Percentiles rank a stretch among this genome's conserved stretches.
Evolutionary conservation across 1,284 basidiomycete genomes (phyloP).

Genomic region (Trichosporon sp.): DNA sequence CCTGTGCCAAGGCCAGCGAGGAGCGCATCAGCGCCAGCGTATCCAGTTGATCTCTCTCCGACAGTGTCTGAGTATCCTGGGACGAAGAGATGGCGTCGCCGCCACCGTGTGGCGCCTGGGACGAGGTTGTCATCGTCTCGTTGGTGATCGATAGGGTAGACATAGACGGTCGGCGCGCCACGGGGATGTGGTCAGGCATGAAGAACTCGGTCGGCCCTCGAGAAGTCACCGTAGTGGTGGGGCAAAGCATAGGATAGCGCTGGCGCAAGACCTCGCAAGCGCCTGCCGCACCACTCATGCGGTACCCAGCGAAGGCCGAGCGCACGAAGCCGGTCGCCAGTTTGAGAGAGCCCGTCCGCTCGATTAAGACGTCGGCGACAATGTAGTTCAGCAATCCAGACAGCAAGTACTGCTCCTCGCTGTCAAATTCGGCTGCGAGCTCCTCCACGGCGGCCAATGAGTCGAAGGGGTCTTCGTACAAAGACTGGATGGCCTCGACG

Average conservation of each 20-base stretch:
- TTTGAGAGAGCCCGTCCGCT: constrained; percentile 11
- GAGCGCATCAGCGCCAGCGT: constrained; percentile 31
- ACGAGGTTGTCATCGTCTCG: constrained; percentile 9
- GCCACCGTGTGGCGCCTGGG: background rate
- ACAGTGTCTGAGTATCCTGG: constrained; percentile 2
- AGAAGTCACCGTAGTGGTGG: background rate
- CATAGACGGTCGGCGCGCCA: background rate
- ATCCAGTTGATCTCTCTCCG: constrained; percentile 12
- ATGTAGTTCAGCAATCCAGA: constrained; percentile 23
- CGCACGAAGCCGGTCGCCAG: constrained; percentile 20
- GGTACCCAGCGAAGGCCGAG: constrained; percentile 14
- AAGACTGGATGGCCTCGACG: constrained; percentile 2
- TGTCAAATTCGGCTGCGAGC: constrained; percentile 15
- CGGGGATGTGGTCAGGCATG: background rate
- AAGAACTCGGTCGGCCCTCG: constrained; percentile 20
- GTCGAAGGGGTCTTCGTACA: constrained; percentile 7
- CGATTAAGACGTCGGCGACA: constrained; percentile 15
- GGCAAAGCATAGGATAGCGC: constrained; percentile 11
- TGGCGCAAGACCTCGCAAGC: constrained; percentile 20
- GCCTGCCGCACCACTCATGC: constrained; percentile 9
- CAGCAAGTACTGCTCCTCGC: constrained; percentile 13
- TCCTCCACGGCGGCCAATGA: constrained; percentile 13
- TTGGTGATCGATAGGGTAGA: constrained; percentile 6
- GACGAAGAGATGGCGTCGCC: background rate
- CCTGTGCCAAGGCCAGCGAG: constrained; percentile 33